Evolutionary conservation across 1,284 basidiomycete species (phyloP).

Genomic region (Tilletia caries): DNA sequence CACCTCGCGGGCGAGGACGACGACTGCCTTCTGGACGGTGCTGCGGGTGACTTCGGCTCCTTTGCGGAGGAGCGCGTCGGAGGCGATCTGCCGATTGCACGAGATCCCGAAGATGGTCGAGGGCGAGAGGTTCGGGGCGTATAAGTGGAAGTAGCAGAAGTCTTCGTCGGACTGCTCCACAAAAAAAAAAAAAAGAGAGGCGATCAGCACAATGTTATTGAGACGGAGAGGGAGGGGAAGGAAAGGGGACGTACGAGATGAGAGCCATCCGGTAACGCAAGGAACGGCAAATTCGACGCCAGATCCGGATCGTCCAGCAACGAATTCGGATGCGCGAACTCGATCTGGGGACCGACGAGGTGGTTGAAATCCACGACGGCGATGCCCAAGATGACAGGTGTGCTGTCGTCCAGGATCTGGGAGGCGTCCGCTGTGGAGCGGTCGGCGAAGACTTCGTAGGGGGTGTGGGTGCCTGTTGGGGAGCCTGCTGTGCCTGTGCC

Average conservation of each 20-base stretch:
- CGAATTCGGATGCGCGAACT: slow-evolving; percentile 41
- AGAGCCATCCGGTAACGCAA: slow-evolving; percentile 95
- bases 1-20: slow-evolving; percentile 70
- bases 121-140: slow-evolving; percentile 27
- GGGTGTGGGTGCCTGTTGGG: slow-evolving; percentile 5
- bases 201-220: background rate
- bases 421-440: background rate
- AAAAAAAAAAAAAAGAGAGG: background rate
- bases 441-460: slow-evolving; percentile 10
- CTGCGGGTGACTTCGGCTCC: slow-evolving; percentile 85
- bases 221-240: background rate
- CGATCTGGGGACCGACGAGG: slow-evolving; percentile 49
- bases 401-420: background rate
- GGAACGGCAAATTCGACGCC: slow-evolving; percentile 71
- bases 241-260: slow-evolving; percentile 66
- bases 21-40: slow-evolving; percentile 95
- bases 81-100: slow-evolving; percentile 86
- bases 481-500: background rate
- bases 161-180: slow-evolving; percentile 81
- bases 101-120: slow-evolving; percentile 40
- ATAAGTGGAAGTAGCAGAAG: slow-evolving; percentile 91
- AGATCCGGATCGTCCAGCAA: slow-evolving; percentile 46
- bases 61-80: slow-evolving; percentile 75
- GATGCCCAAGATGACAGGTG: slow-evolving; percentile 42
- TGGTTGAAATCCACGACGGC: slow-evolving; percentile 53